phyloP scores from a whole-genome alignment of 2,329 filamentous ascomycete species.

The Talaromyces sp. region DNA sequence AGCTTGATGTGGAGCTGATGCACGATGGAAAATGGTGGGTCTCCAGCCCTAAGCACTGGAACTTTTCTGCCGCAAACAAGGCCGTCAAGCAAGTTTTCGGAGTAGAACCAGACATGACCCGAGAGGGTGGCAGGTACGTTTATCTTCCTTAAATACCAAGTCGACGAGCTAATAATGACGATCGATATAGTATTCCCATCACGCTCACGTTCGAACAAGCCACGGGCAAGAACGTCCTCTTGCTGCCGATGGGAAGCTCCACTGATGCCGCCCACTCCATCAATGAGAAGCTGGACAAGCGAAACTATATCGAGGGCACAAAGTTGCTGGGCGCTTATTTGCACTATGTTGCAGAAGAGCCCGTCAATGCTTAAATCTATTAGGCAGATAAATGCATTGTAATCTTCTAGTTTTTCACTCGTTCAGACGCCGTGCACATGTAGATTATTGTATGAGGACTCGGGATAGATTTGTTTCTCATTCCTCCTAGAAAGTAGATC shows the following conservation, averaged over 20 bases:
- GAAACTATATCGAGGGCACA: constrained; percentile 96
- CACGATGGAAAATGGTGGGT: constrained; percentile 99
- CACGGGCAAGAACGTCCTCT: constrained; percentile 92
- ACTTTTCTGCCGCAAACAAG: constrained; percentile 90
- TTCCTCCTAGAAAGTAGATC: no score
- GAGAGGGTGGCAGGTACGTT: constrained; percentile 80
- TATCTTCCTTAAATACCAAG: background rate
- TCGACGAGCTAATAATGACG: constrained; percentile 16
- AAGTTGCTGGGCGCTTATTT: constrained; percentile 93
- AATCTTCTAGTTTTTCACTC: background rate
- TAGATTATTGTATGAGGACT: background rate
- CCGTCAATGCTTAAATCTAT: constrained; percentile 36
- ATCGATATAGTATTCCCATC: constrained; percentile 70
- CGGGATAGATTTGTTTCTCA: background rate
- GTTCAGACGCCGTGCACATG: background rate
- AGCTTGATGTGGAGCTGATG: constrained; percentile 69
- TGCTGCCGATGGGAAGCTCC: constrained; percentile 94
- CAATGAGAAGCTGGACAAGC: constrained; percentile 96
- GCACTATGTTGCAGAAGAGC: constrained; percentile 92
- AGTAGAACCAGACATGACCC: constrained; percentile 87
- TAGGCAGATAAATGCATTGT: background rate
- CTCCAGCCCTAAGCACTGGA: constrained; percentile 96
- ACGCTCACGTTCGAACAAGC: constrained; percentile 97
- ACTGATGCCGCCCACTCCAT: constrained; percentile 96
- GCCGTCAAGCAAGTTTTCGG: constrained; percentile 95